phyloP scores from a whole-genome alignment of 2,329 filamentous ascomycete genomes.

The Colletotrichum tofieldiae region DNA sequence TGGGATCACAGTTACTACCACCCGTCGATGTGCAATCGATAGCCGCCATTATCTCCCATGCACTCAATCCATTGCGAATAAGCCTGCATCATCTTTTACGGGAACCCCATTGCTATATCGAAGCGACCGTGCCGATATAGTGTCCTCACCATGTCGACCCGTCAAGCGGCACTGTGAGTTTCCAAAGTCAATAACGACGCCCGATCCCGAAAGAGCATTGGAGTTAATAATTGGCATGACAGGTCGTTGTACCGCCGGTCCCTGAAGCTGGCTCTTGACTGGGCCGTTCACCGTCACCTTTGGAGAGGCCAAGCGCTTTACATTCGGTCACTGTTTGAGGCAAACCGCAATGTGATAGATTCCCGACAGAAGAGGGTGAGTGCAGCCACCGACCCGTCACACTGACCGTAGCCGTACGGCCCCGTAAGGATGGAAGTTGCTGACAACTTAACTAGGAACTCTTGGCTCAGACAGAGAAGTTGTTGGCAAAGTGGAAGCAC shows the following conservation, averaged over 20 bases:
- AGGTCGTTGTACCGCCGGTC: constrained; percentile 91
- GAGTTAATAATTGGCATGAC: background rate
- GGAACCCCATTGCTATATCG: rapidly evolving
- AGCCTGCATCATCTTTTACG: no score
- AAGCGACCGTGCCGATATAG: background rate
- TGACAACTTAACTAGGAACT: constrained; percentile 72
- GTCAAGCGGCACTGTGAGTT: constrained; percentile 68
- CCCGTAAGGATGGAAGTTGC: background rate
- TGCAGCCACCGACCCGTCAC: background rate
- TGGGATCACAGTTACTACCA: background rate
- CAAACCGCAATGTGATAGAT: constrained; percentile 88
- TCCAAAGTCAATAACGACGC: background rate
- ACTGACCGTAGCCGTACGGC: no score
- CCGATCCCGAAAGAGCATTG: background rate
- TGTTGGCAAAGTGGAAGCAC: constrained; percentile 96
- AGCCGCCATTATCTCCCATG: background rate
- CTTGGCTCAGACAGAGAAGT: constrained; percentile 87
- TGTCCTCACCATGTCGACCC: constrained; percentile 58
- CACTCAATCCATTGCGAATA: background rate
- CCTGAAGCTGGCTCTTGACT: constrained; percentile 93
- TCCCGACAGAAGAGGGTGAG: constrained; percentile 88
- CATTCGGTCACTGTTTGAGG: constrained; percentile 95
- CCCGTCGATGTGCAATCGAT: background rate
- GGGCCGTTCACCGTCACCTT: constrained; percentile 91
- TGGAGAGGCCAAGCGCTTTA: constrained; percentile 98